Percentiles rank a stretch among this genome's conserved stretches.
Evolutionary conservation across 2,329 filamentous ascomycete genomes (phyloP).

Genomic region (Dryadomyces quercus-mongolicae): DNA sequence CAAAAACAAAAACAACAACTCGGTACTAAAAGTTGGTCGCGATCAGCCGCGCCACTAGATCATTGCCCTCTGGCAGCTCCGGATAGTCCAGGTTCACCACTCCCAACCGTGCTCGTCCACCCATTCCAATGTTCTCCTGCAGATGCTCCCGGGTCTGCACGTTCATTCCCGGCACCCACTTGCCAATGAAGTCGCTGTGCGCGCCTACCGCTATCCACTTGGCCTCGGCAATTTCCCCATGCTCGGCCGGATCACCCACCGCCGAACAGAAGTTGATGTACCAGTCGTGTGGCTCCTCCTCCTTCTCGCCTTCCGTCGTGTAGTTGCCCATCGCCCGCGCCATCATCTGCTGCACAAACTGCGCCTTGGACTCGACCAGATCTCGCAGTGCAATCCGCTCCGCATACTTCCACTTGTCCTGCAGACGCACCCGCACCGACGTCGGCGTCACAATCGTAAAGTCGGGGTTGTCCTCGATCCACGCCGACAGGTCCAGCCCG

Average conservation of each 20-base stretch:
- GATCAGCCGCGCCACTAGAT: slow-evolving; percentile 27
- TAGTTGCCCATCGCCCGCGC: slow-evolving; percentile 6
- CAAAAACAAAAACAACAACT: too few relatives aligned
- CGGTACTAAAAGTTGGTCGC: slow-evolving; percentile 25
- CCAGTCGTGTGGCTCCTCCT: slow-evolving; percentile 16
- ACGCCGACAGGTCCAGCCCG: slow-evolving; percentile 29
- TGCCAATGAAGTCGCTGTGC: slow-evolving; percentile 24
- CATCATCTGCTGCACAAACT: slow-evolving; percentile 24
- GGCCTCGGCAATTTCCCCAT: slow-evolving; percentile 24
- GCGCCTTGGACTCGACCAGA: slow-evolving; percentile 26
- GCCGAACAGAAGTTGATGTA: slow-evolving; percentile 27
- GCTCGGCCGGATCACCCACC: slow-evolving; percentile 23
- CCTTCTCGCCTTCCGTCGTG: slow-evolving; percentile 4
- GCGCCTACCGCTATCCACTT: slow-evolving; percentile 32
- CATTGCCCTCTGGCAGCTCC: slow-evolving; percentile 22
- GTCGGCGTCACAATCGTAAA: slow-evolving; percentile 31
- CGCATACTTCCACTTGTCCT: slow-evolving; percentile 34
- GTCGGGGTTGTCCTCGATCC: slow-evolving; percentile 55
- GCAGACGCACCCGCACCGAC: slow-evolving; percentile 25
- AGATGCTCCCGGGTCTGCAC: slow-evolving; percentile 21
- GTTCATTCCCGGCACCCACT: slow-evolving; percentile 32
- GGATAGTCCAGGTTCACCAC: slow-evolving; percentile 18
- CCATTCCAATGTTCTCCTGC: slow-evolving; percentile 12
- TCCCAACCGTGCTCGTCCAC: slow-evolving; percentile 16
- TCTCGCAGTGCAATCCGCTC: slow-evolving; percentile 23